A percentile compares a stretch with the other conserved stretches of the same genome.
phyloP scores from a whole-genome alignment of 2,329 filamentous ascomycete genomes.

The Simplicillium aogashimaense region DNA sequence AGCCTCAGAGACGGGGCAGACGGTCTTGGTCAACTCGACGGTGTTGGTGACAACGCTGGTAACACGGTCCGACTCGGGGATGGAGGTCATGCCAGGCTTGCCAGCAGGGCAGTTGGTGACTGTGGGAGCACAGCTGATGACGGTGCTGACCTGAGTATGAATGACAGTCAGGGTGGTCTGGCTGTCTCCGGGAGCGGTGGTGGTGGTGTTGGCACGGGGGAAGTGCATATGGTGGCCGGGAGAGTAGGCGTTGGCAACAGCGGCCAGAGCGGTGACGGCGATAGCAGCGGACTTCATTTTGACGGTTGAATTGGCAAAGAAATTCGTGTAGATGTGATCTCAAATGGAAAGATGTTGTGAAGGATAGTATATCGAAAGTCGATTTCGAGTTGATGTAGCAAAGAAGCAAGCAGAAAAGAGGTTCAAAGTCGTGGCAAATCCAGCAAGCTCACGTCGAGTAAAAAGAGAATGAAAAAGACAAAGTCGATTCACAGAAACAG shows the following conservation, averaged over 20 bases:
- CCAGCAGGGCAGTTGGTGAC: constrained; percentile 45
- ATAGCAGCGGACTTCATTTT: constrained; percentile 39
- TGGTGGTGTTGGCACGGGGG: constrained; percentile 10
- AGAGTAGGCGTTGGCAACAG: constrained; percentile 29
- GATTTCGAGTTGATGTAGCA: constrained; percentile 2
- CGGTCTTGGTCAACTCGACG: constrained; percentile 26
- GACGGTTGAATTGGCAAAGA: constrained; percentile 12
- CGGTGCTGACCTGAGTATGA: constrained; percentile 44
- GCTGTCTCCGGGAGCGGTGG: constrained; percentile 6
- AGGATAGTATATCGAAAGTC: constrained; percentile 9
- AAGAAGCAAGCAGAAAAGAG: constrained; percentile 6
- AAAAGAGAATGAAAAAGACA: background rate
- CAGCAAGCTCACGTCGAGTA: constrained; percentile 8
- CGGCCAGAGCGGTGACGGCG: constrained; percentile 33
- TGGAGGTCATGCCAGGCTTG: constrained; percentile 19
- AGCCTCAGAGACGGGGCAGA: constrained; percentile 35
- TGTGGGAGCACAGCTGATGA: constrained; percentile 47
- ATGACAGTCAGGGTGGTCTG: constrained; percentile 37
- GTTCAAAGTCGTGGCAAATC: constrained; percentile 7
- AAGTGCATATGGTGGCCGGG: constrained; percentile 7
- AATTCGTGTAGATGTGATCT: too few species aligned
- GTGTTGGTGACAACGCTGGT: constrained; percentile 26
- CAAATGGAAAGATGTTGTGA: constrained; percentile 3
- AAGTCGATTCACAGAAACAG: too few species aligned
- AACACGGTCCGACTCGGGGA: constrained; percentile 24